phyloP scores from a whole-genome alignment of 1,284 basidiomycete species.

The Leccinum subatratum region DNA sequence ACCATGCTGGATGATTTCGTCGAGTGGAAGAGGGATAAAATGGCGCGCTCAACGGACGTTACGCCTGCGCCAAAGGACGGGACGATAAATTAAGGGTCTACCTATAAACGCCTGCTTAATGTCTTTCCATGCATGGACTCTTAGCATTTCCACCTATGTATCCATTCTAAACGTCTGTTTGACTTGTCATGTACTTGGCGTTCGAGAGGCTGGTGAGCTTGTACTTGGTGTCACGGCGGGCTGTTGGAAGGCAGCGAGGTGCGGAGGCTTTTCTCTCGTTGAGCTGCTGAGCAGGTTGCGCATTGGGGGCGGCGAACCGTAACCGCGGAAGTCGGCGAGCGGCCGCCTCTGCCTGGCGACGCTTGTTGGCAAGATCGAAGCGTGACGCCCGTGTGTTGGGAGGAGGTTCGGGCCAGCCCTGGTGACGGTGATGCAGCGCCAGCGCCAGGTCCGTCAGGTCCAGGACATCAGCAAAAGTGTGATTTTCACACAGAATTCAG shows the following conservation, averaged over 20 bases:
- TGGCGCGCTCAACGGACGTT: conserved; percentile 6
- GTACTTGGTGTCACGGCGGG: not conserved
- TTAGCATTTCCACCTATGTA: conserved; percentile 15
- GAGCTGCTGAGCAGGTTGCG: not conserved
- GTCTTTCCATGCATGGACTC: conserved; percentile 7
- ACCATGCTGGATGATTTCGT: conserved; percentile 73
- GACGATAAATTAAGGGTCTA: conserved; percentile 15
- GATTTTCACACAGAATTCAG: no score
- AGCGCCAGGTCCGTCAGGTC: not conserved
- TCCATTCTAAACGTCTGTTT: not conserved
- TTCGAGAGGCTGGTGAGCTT: not conserved
- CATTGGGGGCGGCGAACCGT: conserved; percentile 15
- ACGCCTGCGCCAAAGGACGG: conserved; percentile 2
- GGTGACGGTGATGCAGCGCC: not conserved
- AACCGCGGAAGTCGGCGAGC: conserved; percentile 14
- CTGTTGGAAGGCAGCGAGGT: not conserved
- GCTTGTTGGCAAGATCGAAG: conserved; percentile 26
- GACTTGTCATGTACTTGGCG: not conserved
- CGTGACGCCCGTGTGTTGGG: conserved; percentile 17
- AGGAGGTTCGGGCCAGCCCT: not conserved
- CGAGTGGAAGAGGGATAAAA: conserved; percentile 49
- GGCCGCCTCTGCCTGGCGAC: conserved; percentile 7
- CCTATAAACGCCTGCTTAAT: conserved; percentile 17
- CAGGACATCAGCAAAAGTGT: not conserved
- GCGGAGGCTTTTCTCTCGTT: not conserved